Percentiles rank a stretch among this genome's conserved stretches.
These are phyloP conservation scores for Macrotyloma uniflorum DNA, from an alignment of 306 rosid genomes.

Conservation along the genomic window DNA sequence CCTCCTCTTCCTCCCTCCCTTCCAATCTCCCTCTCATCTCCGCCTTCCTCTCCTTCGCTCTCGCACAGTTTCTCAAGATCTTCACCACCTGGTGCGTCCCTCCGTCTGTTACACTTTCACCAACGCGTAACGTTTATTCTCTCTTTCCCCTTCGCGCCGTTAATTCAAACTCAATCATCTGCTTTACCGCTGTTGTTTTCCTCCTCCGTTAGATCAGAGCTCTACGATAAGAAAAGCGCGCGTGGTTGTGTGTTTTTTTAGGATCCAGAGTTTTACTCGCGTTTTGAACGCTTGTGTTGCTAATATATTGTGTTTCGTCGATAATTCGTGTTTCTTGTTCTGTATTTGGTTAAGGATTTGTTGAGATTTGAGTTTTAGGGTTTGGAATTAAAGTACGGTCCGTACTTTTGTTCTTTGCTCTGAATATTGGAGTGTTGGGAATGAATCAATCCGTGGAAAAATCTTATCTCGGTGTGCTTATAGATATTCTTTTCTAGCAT, in stretches of 20 bases:
- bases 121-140: background rate
- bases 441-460: background rate
- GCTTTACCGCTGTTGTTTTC: background rate
- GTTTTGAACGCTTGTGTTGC: background rate
- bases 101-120: background rate
- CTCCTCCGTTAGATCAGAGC: background rate
- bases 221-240: background rate
- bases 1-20: conserved; percentile 42
- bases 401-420: background rate
- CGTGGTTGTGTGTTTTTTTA: background rate
- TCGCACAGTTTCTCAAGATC: conserved; percentile 94
- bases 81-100: conserved; percentile 81
- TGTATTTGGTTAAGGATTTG: background rate
- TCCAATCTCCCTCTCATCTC: conserved; percentile 65
- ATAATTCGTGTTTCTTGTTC: background rate
- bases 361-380: background rate
- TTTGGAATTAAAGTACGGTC: background rate
- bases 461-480: background rate
- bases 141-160: background rate
- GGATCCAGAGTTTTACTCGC: background rate
- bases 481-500: background rate
- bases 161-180: background rate
- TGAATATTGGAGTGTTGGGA: background rate
- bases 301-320: too few species aligned
- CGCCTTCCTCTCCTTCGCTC: conserved; percentile 70